phyloP scores from a whole-genome alignment of 176 grass and related monocot genomes.

The Eragrostis curvula region DNA sequence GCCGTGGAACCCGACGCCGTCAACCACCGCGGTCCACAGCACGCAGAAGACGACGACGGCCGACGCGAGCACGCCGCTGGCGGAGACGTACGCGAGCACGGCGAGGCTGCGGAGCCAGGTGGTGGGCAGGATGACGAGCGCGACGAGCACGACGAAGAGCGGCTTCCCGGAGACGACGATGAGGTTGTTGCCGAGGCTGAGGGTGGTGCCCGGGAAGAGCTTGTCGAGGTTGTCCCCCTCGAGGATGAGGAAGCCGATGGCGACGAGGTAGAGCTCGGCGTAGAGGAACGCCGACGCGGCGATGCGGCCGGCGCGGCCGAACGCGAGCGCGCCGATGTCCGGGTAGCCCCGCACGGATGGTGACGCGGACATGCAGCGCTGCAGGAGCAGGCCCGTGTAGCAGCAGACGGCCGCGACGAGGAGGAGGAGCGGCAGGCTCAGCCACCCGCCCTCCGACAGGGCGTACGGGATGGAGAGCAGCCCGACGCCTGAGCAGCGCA shows the following conservation, averaged over 20 bases:
- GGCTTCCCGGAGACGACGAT: constrained; percentile 44
- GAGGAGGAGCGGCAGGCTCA: constrained; percentile 56
- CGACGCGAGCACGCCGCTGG: constrained; percentile 59
- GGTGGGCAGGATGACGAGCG: constrained; percentile 49
- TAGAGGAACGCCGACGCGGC: constrained; percentile 57
- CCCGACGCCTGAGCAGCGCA: constrained; percentile 49
- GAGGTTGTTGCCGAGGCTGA: constrained; percentile 12
- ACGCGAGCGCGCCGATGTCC: constrained; percentile 57
- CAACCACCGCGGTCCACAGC: constrained; percentile 51
- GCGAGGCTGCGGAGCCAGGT: constrained; percentile 60
- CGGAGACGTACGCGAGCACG: constrained; percentile 71
- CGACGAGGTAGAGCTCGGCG: constrained; percentile 71
- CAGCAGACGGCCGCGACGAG: constrained; percentile 40
- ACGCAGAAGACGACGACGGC: constrained; percentile 46
- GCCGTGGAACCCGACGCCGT: constrained; percentile 54
- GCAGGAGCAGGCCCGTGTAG: constrained; percentile 70
- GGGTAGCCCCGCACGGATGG: constrained; percentile 48
- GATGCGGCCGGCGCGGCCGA: constrained; percentile 45
- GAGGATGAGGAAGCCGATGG: constrained; percentile 66
- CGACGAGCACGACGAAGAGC: constrained; percentile 52
- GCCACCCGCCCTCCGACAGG: constrained; percentile 58
- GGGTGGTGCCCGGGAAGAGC: constrained; percentile 45
- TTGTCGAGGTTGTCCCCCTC: constrained; percentile 67
- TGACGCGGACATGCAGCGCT: constrained; percentile 52
- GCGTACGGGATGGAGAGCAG: constrained; percentile 72